phyloP scores from a whole-genome alignment of 2,329 filamentous ascomycete species.

The Aspergillus pseudoterreus region DNA sequence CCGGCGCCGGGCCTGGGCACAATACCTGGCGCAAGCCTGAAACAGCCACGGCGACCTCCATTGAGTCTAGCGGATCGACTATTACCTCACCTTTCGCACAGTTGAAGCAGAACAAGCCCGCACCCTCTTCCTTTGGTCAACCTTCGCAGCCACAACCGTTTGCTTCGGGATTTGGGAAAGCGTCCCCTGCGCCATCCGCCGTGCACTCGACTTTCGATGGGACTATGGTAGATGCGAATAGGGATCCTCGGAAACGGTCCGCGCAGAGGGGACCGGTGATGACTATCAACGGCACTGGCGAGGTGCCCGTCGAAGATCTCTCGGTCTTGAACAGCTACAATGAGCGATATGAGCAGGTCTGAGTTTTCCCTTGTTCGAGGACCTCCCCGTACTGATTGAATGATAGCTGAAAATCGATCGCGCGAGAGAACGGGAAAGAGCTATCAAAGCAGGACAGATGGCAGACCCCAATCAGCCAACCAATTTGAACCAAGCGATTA shows the following conservation, averaged over 20 bases:
- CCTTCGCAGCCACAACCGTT: slow-evolving; percentile 16
- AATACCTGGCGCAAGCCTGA: slow-evolving; percentile 18
- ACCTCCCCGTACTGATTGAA: neutral
- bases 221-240: slow-evolving; percentile 11
- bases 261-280: neutral
- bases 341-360: slow-evolving; percentile 36
- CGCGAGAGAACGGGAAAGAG: slow-evolving; percentile 47
- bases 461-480: slow-evolving; percentile 60
- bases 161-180: slow-evolving; percentile 17
- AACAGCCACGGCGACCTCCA: slow-evolving; percentile 1
- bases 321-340: slow-evolving; percentile 24
- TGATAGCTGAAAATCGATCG: slow-evolving; percentile 48
- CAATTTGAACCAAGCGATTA: slow-evolving; percentile 58
- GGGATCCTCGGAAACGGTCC: slow-evolving; percentile 13
- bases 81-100: slow-evolving; percentile 25
- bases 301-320: slow-evolving; percentile 21
- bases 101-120: slow-evolving; percentile 16
- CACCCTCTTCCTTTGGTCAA: slow-evolving; percentile 15
- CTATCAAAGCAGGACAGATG: slow-evolving; percentile 53
- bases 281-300: slow-evolving; percentile 7
- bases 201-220: slow-evolving; percentile 13
- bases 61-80: neutral
- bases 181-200: slow-evolving; percentile 12
- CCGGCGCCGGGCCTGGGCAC: slow-evolving; percentile 1
- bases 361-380: slow-evolving; percentile 2